phyloP scores from a whole-genome alignment of 2,329 filamentous ascomycete species.

The Malbranchea zuffiana region DNA sequence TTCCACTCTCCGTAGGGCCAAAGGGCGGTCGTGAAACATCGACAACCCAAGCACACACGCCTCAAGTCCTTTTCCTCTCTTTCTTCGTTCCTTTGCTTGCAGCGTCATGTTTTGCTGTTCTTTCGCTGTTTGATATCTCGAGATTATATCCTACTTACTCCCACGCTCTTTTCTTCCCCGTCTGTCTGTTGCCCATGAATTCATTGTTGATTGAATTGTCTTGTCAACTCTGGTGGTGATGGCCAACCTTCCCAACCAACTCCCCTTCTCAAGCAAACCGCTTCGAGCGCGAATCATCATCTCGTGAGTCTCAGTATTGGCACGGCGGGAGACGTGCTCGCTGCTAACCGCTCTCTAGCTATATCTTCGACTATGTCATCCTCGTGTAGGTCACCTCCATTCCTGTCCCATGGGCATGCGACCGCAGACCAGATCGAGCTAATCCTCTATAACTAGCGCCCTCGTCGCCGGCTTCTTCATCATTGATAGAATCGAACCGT shows the following conservation, averaged over 20 bases:
- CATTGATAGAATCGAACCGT: slow-evolving; percentile 44
- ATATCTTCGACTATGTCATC: slow-evolving; percentile 49
- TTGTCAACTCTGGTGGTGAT: too few species aligned
- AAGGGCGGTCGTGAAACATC: too few species aligned
- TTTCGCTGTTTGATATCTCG: too few species aligned
- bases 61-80: too few species aligned
- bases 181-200: background rate
- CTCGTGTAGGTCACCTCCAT: slow-evolving; percentile 39
- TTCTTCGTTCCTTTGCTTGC: too few species aligned
- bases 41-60: too few species aligned
- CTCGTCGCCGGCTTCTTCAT: slow-evolving; percentile 43
- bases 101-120: too few species aligned
- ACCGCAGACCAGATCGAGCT: slow-evolving; percentile 8
- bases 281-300: slow-evolving; percentile 42
- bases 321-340: slow-evolving; percentile 9
- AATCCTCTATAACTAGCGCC: slow-evolving; percentile 28
- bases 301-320: slow-evolving; percentile 33
- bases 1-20: too few species aligned
- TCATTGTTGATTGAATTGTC: too few species aligned
- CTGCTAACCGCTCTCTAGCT: slow-evolving; percentile 28
- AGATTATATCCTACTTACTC: background rate
- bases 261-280: slow-evolving; percentile 45
- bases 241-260: slow-evolving; percentile 28
- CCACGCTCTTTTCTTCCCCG: background rate
- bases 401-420: slow-evolving; percentile 1